Conservation (phyloP, 129 eudicot species). For the Deinandra increscens region DNA sequence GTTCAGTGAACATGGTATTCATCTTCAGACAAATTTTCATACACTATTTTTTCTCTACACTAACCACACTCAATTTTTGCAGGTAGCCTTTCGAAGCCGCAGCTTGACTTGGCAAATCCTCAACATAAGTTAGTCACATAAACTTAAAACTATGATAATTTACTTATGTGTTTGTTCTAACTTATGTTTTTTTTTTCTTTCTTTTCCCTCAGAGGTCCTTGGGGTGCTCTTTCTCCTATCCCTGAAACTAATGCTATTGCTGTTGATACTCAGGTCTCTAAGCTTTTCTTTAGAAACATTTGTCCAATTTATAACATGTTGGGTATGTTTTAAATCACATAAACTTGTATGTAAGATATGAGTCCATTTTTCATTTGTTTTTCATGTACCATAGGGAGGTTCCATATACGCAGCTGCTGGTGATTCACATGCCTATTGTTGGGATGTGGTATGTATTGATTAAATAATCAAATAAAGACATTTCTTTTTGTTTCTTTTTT, state of each 20-base stretch:
- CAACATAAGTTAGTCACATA: conserved; percentile 74
- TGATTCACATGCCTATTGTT: conserved; percentile 92
- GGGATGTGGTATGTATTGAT: conserved; percentile 93
- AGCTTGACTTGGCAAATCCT: conserved; percentile 74
- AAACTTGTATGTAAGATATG: conserved; percentile 2
- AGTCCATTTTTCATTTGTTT: conserved; percentile 1
- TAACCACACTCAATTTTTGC: conserved; percentile 26
- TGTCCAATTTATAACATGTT: not conserved
- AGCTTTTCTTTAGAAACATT: conserved; percentile 9
- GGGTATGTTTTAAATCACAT: not conserved
- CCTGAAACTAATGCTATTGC: conserved; percentile 96
- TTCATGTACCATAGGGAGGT: conserved; percentile 47
- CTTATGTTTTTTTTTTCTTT: conserved; percentile 15
- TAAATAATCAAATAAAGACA: not conserved
- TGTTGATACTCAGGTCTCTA: conserved; percentile 72
- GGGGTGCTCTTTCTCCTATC: conserved; percentile 96
- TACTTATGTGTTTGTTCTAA: conserved; percentile 19
- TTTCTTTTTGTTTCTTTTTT: not conserved
- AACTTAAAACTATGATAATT: conserved; percentile 17
- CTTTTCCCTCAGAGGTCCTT: conserved; percentile 73
- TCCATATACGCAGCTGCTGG: conserved; percentile 88
- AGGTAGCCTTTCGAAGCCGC: conserved; percentile 58
- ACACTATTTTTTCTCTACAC: not conserved
- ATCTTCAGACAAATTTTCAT: conserved; percentile 1
- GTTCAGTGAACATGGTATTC: not conserved